phyloP scores from a whole-genome alignment of 345 rosid genomes.

The rapeseed (Brassica napus) region DNA sequence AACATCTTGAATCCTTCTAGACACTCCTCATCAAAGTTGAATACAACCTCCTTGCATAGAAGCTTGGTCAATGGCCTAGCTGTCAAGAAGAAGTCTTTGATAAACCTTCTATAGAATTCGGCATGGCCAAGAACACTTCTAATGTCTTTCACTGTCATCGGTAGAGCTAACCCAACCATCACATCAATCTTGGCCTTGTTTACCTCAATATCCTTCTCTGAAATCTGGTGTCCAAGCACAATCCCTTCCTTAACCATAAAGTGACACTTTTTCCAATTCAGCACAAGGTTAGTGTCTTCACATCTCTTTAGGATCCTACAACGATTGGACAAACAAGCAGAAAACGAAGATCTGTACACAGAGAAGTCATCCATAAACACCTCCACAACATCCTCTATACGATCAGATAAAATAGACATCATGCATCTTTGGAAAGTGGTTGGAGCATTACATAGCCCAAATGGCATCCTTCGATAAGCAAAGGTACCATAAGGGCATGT shows the following conservation, averaged over 20 bases:
- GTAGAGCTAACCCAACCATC: not conserved
- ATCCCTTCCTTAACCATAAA: not conserved
- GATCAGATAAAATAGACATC: not conserved
- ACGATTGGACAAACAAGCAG: not conserved
- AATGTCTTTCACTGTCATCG: not conserved
- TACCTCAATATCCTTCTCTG: not conserved
- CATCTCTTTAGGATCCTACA: not conserved
- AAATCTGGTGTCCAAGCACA: too few species aligned
- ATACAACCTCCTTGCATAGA: not conserved
- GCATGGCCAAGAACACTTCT: not conserved
- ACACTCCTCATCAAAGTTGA: not conserved
- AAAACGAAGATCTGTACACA: not conserved
- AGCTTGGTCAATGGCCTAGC: not conserved
- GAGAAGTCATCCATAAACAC: not conserved
- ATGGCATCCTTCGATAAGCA: too few species aligned
- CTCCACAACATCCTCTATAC: too few species aligned
- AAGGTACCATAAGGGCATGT: too few species aligned
- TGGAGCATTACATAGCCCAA: too few species aligned
- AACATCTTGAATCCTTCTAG: not conserved
- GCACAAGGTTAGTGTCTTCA: not conserved
- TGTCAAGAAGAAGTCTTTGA: not conserved
- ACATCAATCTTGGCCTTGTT: not conserved
- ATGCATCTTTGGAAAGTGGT: not conserved
- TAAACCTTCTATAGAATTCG: not conserved
- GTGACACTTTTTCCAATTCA: not conserved